phyloP scores from a whole-genome alignment of 192 early-diverging fungal species.

The Piromyces sp. region DNA sequence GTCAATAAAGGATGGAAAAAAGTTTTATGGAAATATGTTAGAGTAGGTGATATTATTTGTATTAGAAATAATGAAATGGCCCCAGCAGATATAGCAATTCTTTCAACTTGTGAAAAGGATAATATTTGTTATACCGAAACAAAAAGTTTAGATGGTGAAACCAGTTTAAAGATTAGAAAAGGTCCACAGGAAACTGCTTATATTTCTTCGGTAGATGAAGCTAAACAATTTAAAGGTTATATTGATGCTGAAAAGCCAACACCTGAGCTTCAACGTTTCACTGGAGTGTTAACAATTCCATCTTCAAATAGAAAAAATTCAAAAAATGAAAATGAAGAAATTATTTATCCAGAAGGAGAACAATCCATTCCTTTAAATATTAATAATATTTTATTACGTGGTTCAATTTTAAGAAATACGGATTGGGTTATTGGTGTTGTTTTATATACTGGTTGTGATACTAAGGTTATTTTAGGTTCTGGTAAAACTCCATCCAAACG shows the following conservation, averaged over 20 bases:
- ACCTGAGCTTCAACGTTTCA: slow-evolving; percentile 73
- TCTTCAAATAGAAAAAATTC: background rate
- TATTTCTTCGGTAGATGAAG: slow-evolving; percentile 23
- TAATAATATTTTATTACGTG: slow-evolving; percentile 68
- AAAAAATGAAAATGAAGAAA: background rate
- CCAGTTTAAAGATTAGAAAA: slow-evolving; percentile 81
- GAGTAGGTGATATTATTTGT: slow-evolving; percentile 77
- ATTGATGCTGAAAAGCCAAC: slow-evolving; percentile 76
- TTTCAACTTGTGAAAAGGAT: slow-evolving; percentile 68
- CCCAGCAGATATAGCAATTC: slow-evolving; percentile 80
- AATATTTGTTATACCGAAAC: slow-evolving; percentile 85
- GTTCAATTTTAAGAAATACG: slow-evolving; percentile 77
- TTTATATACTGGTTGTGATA: slow-evolving; percentile 69
- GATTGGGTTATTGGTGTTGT: slow-evolving; percentile 73
- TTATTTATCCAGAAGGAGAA: background rate
- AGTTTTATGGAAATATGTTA: slow-evolving; percentile 62
- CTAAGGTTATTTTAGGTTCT: slow-evolving; percentile 83
- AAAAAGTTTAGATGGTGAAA: slow-evolving; percentile 95
- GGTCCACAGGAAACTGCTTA: slow-evolving; percentile 34
- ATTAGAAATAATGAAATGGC: slow-evolving; percentile 68
- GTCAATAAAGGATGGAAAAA: background rate
- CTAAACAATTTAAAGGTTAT: slow-evolving; percentile 24
- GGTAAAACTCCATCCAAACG: slow-evolving; percentile 80
- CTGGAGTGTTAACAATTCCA: slow-evolving; percentile 35
- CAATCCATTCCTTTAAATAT: slow-evolving; percentile 51